Base-by-base conservation (phyloP, 768 basidiomycete genomes). In the Grammothele lineata region DNA sequence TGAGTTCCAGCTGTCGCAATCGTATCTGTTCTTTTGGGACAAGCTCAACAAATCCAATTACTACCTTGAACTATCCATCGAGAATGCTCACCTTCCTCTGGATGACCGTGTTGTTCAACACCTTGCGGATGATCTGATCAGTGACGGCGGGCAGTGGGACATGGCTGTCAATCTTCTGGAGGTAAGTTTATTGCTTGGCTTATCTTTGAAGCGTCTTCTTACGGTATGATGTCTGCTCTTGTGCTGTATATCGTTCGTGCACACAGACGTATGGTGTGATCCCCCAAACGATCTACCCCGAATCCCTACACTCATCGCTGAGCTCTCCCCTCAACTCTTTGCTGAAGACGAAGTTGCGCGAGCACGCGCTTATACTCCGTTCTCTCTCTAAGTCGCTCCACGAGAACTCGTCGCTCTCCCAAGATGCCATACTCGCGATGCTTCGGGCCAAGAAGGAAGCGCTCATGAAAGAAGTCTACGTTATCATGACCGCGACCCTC, bases 1-100 rank as follows among this genome's bases (percentile, higher is more conserved):
- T 49, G 89, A 95, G 34, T 95, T 97, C 68, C 83, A 98, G 68
- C 79, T 94, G 17, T 92, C 89, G 11, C 94, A 90, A 86, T 81
- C 82, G 2, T 95, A 95, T 66, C 75, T 94, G 23, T 94, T 93
- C 76, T 94, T 97, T 77, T 95, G 86, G 76, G 94, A 98, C 69
- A 93, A 94, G 67, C 79, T 97, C 40, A 92, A 94, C 74, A 91
- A 96, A 69, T 71, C 83, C 38, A 93, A 94, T 69, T 93, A 89
- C 68, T 95, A 87, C 66, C 83, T 96, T 15, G 94, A 96, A 66
- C 75, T 86, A 33, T 79, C 86, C 39, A 88, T 97, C 56, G 74
- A 95, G 65, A 77, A 87, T 45, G 83, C 83, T 1, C 82, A 89
- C 54, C 75, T 82, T 33, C 85, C 89, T 1, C 67, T 94, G 41